Base-by-base conservation (phyloP, 345 rosid species). In the Eucalyptus curtisii region DNA sequence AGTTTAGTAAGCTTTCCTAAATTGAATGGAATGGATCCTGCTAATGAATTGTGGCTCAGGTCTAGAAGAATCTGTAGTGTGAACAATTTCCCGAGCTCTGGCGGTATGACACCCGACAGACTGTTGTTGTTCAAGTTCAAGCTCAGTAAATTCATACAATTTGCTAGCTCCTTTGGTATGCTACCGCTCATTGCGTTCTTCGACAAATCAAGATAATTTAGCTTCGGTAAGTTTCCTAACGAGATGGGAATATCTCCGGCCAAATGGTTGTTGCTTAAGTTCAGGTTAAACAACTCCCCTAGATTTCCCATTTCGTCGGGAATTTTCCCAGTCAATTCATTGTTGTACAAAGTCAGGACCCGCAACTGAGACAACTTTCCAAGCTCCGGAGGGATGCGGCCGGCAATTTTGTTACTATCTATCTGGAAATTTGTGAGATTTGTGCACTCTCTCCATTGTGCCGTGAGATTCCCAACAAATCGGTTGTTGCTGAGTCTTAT, bases 11-110 rank as follows among this genome's bases (percentile, higher is more conserved):
- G 95, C 90, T 88, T 91, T 55, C 89, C 91, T 37, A 95, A 88
- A 37, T 88, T 91, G 68, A 44, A 88, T 14, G 96, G 96, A 86
- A 95, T 95, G 27, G 86, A 40, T 79, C 95, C 95, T 3, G 92
- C 93, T 86, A 95, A 91, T 22, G 91, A 92, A 91, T 96, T 96
- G 93, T 95, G 91, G 90, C 98, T 94, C 53, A 96, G 94, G 87
- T 95, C 96, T 86, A 96, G 88, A 50, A 90, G 66, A 89, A 85
- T 89, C 91, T 89, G 94, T 91, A 96, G 53, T 10, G 45, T 24
- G 4, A 86, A 31, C 53, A 96, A 92, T 87, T 91, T 92, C 20
- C 95, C 95, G 0, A 96, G 89, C 90, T 92, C 91, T 2, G 48
- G 22, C 45, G 98, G 93, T 57, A 95, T 92, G 87, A 86, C 88